Conservation (phyloP, 202 grass and related monocot species). For the Setaria italica region DNA sequence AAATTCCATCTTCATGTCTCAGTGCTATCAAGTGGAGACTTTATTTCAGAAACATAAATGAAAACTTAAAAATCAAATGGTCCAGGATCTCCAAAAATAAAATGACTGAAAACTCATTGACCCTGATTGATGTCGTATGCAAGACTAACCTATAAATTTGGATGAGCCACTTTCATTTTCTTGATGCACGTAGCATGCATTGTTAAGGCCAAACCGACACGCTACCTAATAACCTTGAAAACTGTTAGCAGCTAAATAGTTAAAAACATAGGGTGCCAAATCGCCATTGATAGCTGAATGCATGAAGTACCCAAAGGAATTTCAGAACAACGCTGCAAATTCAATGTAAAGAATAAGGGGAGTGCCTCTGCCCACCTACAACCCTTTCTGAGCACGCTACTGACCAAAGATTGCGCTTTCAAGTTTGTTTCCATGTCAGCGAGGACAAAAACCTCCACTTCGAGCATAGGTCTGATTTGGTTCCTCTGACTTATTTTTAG, state of each 20-base stretch:
- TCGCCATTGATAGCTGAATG: slow-evolving; percentile 13
- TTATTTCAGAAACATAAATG: not conserved
- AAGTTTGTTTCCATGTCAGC: slow-evolving; percentile 47
- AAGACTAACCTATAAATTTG: not conserved
- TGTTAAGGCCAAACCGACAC: slow-evolving; percentile 30
- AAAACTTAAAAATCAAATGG: not conserved
- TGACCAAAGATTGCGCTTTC: slow-evolving; percentile 50
- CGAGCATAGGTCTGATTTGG: not conserved
- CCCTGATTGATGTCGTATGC: not conserved
- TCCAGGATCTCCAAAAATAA: not conserved
- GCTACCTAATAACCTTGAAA: slow-evolving; percentile 38
- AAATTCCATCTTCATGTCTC: not conserved
- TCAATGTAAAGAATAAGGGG: not conserved
- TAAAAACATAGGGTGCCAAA: not conserved
- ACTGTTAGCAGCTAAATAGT: not conserved
- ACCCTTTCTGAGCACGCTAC: slow-evolving; percentile 43
- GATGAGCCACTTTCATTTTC: not conserved
- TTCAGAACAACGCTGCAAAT: not conserved
- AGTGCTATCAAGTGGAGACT: not conserved
- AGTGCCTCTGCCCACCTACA: slow-evolving; percentile 35
- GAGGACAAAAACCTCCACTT: slow-evolving; percentile 44
- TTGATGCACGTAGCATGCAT: not conserved
- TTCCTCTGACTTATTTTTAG: too few relatives aligned
- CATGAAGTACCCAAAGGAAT: not conserved
- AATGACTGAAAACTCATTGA: not conserved